Percentiles rank a stretch among this genome's conserved stretches.
These are phyloP conservation scores for Suhomyces kilbournensis DNA, from an alignment of 805 yeast species.

Conservation along the genomic window DNA sequence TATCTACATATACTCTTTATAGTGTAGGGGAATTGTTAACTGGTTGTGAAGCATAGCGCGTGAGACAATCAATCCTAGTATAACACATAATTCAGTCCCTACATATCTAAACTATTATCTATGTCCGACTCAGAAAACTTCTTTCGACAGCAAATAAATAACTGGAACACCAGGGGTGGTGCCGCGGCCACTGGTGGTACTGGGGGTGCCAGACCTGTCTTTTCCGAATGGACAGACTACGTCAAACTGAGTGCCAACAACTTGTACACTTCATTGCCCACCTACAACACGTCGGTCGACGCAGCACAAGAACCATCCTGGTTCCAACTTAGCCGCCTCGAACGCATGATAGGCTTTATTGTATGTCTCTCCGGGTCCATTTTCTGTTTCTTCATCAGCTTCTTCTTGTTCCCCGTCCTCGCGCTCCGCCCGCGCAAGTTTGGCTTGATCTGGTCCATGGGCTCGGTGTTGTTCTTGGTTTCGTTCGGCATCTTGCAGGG, in stretches of 20 bases:
- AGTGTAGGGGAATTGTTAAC: too few relatives aligned
- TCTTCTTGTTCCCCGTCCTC: constrained; percentile 82
- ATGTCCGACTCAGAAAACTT: constrained; percentile 33
- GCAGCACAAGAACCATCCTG: constrained; percentile 64
- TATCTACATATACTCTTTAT: too few relatives aligned
- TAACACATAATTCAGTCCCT: too few relatives aligned
- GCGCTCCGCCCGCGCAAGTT: constrained; percentile 89
- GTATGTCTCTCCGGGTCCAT: constrained; percentile 72
- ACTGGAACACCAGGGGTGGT: constrained; percentile 23
- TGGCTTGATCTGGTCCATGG: constrained; percentile 87
- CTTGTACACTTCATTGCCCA: constrained; percentile 64
- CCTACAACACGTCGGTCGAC: constrained; percentile 47
- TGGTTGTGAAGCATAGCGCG: too few relatives aligned
- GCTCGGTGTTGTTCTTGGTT: constrained; percentile 78
- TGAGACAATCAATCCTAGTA: too few relatives aligned
- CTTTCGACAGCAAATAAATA: constrained; percentile 33
- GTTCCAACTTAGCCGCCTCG: constrained; percentile 75
- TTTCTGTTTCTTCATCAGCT: constrained; percentile 79
- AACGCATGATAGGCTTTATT: constrained; percentile 72
- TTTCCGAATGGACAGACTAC: constrained; percentile 44
- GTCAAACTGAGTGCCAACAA: constrained; percentile 46
- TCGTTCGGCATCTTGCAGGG: constrained; percentile 94
- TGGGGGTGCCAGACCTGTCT: constrained; percentile 31
- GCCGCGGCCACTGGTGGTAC: not conserved
- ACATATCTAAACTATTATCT: too few relatives aligned